Percentiles rank a stretch among this genome's conserved stretches.
These are phyloP conservation scores for Iberis pinnata DNA, from an alignment of 345 rosid genomes.

Conservation along the genomic window DNA sequence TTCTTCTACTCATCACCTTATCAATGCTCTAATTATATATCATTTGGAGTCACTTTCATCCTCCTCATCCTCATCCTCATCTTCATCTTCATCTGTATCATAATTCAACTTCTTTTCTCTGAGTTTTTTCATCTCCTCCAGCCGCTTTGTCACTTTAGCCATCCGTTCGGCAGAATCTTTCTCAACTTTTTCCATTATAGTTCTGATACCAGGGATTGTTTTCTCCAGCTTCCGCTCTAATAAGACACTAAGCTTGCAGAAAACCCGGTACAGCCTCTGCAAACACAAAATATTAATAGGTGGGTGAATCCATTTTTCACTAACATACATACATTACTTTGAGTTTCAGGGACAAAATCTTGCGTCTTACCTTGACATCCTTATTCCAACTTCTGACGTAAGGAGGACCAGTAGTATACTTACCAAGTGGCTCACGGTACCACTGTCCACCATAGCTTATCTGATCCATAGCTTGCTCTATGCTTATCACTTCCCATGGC, in stretches of 20 bases:
- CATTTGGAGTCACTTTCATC: conserved; percentile 17
- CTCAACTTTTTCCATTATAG: conserved; percentile 49
- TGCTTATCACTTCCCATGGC: conserved; percentile 94
- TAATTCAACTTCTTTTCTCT: conserved; percentile 30
- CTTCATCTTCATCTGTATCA: conserved; percentile 15
- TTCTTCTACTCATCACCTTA: conserved; percentile 5
- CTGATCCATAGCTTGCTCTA: conserved; percentile 95
- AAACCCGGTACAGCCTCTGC: too few species aligned
- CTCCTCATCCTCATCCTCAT: conserved; percentile 19
- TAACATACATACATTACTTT: too few species aligned
- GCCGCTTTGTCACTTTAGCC: conserved; percentile 30
- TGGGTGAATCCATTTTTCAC: too few species aligned
- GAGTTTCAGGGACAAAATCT: too few species aligned
- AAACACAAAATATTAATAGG: too few species aligned
- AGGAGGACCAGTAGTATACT: conserved; percentile 70
- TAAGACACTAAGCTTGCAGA: too few species aligned
- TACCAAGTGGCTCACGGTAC: conserved; percentile 84
- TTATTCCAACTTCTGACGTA: conserved; percentile 16
- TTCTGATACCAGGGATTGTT: conserved; percentile 47
- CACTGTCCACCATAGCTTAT: conserved; percentile 76
- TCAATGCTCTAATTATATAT: neutral
- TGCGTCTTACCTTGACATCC: too few species aligned
- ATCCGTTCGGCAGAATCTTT: conserved; percentile 37
- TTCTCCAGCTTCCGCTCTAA: conserved; percentile 34
- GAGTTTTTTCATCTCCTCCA: conserved; percentile 34